phyloP scores from a whole-genome alignment of 768 basidiomycete species.

The Sporobolomyces pararoseus region DNA sequence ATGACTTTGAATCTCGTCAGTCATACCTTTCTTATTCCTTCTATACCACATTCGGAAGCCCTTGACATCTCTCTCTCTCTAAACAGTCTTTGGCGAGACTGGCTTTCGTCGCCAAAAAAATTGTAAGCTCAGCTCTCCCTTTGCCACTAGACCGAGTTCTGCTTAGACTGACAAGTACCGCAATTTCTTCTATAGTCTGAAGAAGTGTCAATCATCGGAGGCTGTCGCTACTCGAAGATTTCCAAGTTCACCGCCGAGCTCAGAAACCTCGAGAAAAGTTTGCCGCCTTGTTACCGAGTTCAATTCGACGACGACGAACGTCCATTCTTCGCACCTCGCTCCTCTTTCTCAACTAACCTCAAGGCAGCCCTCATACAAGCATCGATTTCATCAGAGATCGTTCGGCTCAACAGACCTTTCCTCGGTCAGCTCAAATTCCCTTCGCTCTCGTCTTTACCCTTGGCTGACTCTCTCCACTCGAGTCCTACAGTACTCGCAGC shows the following conservation, averaged over 20 bases:
- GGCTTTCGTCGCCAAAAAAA: too few relatives aligned
- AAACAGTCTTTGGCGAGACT: constrained; percentile 13
- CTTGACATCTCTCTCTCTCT: background rate
- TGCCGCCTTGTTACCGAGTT: constrained; percentile 17
- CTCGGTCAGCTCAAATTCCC: constrained; percentile 12
- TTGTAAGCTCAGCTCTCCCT: too few relatives aligned
- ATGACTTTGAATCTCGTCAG: constrained; percentile 18
- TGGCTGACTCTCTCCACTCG: too few relatives aligned
- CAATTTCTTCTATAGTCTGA: constrained; percentile 18
- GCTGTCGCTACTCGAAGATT: constrained; percentile 19
- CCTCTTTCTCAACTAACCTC: background rate
- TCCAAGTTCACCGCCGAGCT: constrained; percentile 27
- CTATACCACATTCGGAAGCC: too few relatives aligned
- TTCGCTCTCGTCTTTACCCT: background rate
- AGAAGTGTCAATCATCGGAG: constrained; percentile 15
- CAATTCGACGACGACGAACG: constrained; percentile 12
- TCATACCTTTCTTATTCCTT: too few relatives aligned
- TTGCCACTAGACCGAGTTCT: too few relatives aligned
- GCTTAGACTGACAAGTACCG: background rate
- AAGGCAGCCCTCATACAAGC: constrained; percentile 13
- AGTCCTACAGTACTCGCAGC: constrained; percentile 23
- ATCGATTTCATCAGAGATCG: constrained; percentile 12
- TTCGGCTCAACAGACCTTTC: constrained; percentile 30
- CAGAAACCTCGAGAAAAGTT: constrained; percentile 13
- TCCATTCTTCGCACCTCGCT: background rate